Conservation (phyloP, 768 basidiomycete species). For the Lactarius sanguifluus region DNA sequence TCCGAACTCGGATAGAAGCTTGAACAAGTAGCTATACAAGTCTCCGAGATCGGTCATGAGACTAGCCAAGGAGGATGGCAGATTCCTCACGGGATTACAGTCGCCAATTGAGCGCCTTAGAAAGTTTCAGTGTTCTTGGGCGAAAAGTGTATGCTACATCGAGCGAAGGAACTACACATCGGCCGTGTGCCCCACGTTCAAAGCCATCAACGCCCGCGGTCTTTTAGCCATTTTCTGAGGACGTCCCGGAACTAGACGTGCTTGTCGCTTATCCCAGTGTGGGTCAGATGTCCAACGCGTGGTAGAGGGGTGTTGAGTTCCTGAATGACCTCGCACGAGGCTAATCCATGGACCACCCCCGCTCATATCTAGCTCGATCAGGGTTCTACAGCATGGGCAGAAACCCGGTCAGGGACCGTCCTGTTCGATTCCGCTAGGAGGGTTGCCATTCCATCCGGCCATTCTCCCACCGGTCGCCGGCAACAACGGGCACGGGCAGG, state of each 20-base stretch:
- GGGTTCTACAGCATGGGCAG: not conserved
- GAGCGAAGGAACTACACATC: not conserved
- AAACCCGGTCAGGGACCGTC: not conserved
- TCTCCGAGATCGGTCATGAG: constrained; percentile 22
- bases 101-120: not conserved
- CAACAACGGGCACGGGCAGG: not conserved
- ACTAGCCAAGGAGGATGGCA: constrained; percentile 3
- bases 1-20: constrained; percentile 3
- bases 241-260: not conserved
- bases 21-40: not conserved
- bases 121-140: not conserved
- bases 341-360: constrained; percentile 17
- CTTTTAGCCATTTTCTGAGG: constrained; percentile 13
- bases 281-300: constrained; percentile 25
- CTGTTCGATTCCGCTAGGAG: not conserved
- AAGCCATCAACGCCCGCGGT: constrained; percentile 10
- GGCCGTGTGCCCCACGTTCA: constrained; percentile 21
- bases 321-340: constrained; percentile 18
- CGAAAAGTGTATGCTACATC: constrained; percentile 3
- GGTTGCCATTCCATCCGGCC: not conserved
- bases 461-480: not conserved
- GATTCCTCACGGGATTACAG: constrained; percentile 16
- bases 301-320: constrained; percentile 17
- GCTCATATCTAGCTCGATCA: constrained; percentile 12
- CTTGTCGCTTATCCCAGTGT: constrained; percentile 5